Percentiles rank a stretch among this genome's conserved stretches.
Conservation (phyloP, 306 rosid species). For the Phaseolus lunatus region DNA sequence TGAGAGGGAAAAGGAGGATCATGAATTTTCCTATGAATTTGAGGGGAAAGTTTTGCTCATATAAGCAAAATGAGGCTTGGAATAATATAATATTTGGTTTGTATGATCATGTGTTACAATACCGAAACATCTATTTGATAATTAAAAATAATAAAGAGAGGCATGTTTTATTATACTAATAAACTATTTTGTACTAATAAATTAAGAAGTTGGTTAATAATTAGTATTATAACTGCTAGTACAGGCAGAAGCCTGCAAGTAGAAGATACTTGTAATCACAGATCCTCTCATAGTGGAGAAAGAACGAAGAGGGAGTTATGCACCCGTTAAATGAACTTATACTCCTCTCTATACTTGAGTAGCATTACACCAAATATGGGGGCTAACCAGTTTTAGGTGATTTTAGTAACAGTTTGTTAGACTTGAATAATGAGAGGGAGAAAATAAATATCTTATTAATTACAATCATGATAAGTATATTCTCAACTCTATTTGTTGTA, state of each 20-base stretch:
- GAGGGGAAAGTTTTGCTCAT: conserved; percentile 4
- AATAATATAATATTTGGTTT: conserved; percentile 16
- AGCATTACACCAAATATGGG: conserved; percentile 22
- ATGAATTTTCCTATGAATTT: conserved; percentile 32
- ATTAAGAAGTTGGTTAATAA: conserved; percentile 10
- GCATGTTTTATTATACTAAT: too few relatives aligned
- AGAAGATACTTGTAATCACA: not conserved
- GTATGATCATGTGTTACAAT: not conserved
- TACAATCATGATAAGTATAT: too few relatives aligned
- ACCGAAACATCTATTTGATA: not conserved
- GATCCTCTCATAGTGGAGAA: not conserved
- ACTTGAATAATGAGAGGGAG: too few relatives aligned
- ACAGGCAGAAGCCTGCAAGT: conserved; percentile 21
- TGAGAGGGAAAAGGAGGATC: not conserved
- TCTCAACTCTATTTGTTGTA: too few relatives aligned
- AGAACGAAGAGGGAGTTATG: conserved; percentile 1
- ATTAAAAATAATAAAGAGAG: too few relatives aligned
- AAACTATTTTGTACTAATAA: not conserved
- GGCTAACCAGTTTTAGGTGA: conserved; percentile 18
- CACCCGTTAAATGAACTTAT: conserved; percentile 20
- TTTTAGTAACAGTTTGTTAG: conserved; percentile 19
- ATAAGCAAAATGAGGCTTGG: conserved; percentile 22
- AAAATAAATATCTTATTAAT: too few relatives aligned
- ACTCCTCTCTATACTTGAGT: conserved; percentile 23
- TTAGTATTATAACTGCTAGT: conserved; percentile 6